Evolutionary conservation across 345 rosid genomes (phyloP).

Genomic region (Cardiospermum halicacabum): DNA sequence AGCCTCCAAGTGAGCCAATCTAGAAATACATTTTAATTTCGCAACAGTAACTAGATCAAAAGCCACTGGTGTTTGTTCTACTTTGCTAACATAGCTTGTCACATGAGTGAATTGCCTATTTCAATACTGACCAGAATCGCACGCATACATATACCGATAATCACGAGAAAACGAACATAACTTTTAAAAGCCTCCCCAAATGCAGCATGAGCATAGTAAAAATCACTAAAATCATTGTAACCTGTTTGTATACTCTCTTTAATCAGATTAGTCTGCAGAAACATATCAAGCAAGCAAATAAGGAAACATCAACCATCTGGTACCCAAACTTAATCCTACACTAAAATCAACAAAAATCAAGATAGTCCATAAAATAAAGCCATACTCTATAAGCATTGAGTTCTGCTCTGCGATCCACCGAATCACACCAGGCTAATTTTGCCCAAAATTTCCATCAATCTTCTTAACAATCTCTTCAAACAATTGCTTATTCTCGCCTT

Average conservation of each 20-base stretch:
- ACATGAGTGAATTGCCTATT: slow-evolving; percentile 98
- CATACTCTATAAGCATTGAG: slow-evolving; percentile 90
- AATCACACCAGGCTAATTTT: slow-evolving; percentile 70
- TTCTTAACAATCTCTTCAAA: slow-evolving; percentile 70
- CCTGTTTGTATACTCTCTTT: slow-evolving; percentile 99
- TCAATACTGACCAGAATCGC: slow-evolving; percentile 94
- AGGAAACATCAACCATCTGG: not conserved
- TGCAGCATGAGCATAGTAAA: slow-evolving; percentile 77
- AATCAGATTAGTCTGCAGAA: slow-evolving; percentile 84
- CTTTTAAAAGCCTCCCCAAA: slow-evolving; percentile 92
- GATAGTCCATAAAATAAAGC: not conserved
- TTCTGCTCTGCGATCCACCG: slow-evolving; percentile 74
- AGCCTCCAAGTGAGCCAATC: slow-evolving; percentile 82
- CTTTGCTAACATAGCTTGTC: slow-evolving; percentile 86
- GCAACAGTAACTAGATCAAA: slow-evolving; percentile 59
- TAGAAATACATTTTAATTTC: slow-evolving; percentile 85
- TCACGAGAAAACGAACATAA: slow-evolving; percentile 85
- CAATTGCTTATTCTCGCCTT: slow-evolving; percentile 87
- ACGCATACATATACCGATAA: slow-evolving; percentile 96
- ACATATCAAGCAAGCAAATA: not conserved
- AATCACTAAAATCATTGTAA: slow-evolving; percentile 95
- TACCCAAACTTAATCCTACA: not conserved
- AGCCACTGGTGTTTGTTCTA: slow-evolving; percentile 78
- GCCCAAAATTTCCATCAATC: slow-evolving; percentile 70
- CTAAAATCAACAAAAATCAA: not conserved